Conservation (phyloP, 768 basidiomycete genomes). For the Auricularia auricula-judae region DNA sequence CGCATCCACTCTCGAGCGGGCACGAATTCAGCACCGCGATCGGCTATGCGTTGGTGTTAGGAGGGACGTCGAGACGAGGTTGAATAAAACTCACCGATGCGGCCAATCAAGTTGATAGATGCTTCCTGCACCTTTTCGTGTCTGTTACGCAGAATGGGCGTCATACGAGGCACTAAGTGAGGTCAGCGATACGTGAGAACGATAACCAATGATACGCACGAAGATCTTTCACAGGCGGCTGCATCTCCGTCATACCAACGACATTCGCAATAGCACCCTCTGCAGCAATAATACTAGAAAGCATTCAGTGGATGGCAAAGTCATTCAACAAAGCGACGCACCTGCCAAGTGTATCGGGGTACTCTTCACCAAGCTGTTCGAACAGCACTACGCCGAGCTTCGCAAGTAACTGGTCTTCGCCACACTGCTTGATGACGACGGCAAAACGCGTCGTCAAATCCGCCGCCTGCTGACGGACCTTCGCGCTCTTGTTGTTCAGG, state of each 20-base stretch:
- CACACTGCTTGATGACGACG: constrained; percentile 97
- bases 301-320: neutral
- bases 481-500: constrained; percentile 97
- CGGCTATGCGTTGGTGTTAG: constrained; percentile 38
- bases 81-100: constrained; percentile 48
- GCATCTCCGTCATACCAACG: constrained; percentile 99
- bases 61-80: neutral
- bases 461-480: constrained; percentile 98
- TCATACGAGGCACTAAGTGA: constrained; percentile 88
- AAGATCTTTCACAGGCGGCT: constrained; percentile 97
- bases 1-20: constrained; percentile 99
- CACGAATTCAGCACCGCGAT: constrained; percentile 98
- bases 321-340: constrained; percentile 13
- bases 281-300: constrained; percentile 86
- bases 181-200: neutral
- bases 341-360: constrained; percentile 91
- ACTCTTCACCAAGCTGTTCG: constrained; percentile 98
- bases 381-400: constrained; percentile 95
- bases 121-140: constrained; percentile 99
- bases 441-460: constrained; percentile 93
- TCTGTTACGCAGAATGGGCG: constrained; percentile 96
- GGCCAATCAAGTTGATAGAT: constrained; percentile 98
- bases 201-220: constrained; percentile 42
- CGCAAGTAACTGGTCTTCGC: constrained; percentile 89
- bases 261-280: constrained; percentile 98